Evolutionary conservation across 495 filamentous ascomycete species (phyloP).

Genomic region (Aspergillus heteromorphus): DNA sequence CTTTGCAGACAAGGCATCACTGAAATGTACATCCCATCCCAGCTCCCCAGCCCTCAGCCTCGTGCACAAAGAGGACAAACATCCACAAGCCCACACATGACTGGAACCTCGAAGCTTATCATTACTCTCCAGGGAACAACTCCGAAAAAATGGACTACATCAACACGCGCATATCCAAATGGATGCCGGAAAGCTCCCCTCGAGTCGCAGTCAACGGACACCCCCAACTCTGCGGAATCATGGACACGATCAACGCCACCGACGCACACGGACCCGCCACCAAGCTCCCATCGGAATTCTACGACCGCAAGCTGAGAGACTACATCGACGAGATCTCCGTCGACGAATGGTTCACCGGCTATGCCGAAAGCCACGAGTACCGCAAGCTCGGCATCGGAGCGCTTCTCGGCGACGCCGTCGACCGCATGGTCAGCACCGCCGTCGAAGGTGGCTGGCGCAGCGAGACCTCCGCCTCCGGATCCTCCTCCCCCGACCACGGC

Average conservation of each 20-base stretch:
- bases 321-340: slow-evolving; percentile 75
- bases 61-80: background rate
- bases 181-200: slow-evolving; percentile 67
- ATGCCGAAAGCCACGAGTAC: slow-evolving; percentile 77
- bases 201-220: slow-evolving; percentile 76
- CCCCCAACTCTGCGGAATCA: slow-evolving; percentile 80
- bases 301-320: slow-evolving; percentile 63
- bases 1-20: slow-evolving; percentile 76
- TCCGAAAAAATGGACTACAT: slow-evolving; percentile 80
- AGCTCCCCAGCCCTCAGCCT: background rate
- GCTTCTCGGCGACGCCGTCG: slow-evolving; percentile 77
- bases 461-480: slow-evolving; percentile 48
- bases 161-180: slow-evolving; percentile 69
- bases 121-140: slow-evolving; percentile 62
- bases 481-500: slow-evolving; percentile 37
- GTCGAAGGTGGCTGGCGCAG: slow-evolving; percentile 55
- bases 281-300: slow-evolving; percentile 76
- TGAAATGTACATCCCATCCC: slow-evolving; percentile 50
- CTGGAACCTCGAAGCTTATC: too few species aligned
- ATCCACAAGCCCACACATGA: background rate
- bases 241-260: slow-evolving; percentile 89
- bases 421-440: slow-evolving; percentile 70
- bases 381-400: slow-evolving; percentile 79
- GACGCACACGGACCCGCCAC: slow-evolving; percentile 79
- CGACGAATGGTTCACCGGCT: slow-evolving; percentile 93